Conservation (phyloP, 345 rosid species). For the Eucalyptus polybractea region DNA sequence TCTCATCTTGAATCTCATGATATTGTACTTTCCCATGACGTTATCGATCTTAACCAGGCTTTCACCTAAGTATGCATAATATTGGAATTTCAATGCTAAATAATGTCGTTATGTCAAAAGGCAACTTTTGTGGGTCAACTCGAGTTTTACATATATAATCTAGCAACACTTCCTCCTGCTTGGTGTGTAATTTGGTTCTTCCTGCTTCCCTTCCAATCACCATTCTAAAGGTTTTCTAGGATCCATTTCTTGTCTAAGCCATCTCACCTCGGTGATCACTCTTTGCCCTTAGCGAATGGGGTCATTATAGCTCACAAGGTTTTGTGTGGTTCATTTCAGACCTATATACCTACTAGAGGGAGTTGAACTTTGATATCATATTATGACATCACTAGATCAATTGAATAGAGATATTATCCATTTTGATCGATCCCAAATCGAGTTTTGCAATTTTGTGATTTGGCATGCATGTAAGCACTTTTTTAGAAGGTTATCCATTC, state of each 20-base stretch:
- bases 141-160: neutral
- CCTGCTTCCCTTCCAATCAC: neutral
- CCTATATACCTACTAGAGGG: neutral
- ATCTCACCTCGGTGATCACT: neutral
- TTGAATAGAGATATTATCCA: neutral
- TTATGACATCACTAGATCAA: neutral
- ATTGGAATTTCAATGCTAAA: neutral
- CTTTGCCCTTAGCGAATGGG: neutral
- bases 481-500: neutral
- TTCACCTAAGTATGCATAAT: neutral
- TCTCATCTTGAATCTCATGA: neutral
- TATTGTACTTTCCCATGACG: neutral
- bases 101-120: neutral
- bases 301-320: neutral
- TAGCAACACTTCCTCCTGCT: neutral
- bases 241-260: neutral
- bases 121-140: neutral
- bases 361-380: neutral
- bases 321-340: neutral
- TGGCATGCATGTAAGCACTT: neutral
- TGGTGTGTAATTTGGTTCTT: neutral
- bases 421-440: neutral
- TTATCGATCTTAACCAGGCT: neutral
- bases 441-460: neutral
- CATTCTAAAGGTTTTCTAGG: neutral